phyloP scores from a whole-genome alignment of 306 rosid genomes.

The Glycine tomentella region DNA sequence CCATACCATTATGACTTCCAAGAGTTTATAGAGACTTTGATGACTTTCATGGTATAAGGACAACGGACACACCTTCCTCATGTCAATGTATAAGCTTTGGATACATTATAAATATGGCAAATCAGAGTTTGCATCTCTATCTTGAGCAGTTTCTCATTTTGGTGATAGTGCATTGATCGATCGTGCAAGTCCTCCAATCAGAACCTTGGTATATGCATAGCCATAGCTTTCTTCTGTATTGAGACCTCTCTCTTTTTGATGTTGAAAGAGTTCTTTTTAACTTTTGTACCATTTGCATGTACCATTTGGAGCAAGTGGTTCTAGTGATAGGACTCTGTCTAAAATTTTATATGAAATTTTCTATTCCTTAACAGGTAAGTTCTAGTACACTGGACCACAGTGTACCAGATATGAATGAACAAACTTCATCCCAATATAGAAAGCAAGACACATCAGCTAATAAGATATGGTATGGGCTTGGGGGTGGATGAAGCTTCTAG shows the following conservation, averaged over 20 bases:
- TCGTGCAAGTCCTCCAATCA: conserved; percentile 21
- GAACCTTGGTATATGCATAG: conserved; percentile 20
- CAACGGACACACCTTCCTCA: conserved; percentile 23
- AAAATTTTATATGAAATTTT: conserved; percentile 55
- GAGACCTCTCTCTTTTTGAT: conserved; percentile 25
- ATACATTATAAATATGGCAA: conserved; percentile 37
- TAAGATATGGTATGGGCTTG: conserved; percentile 36
- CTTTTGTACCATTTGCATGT: conserved; percentile 54
- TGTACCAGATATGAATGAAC: conserved; percentile 33
- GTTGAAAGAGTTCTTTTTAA: conserved; percentile 38
- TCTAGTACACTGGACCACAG: conserved; percentile 51
- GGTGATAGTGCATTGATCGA: conserved; percentile 43
- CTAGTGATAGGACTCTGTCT: conserved; percentile 40
- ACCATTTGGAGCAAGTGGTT: conserved; percentile 54
- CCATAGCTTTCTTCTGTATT: too few relatives aligned
- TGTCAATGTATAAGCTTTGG: conserved; percentile 29
- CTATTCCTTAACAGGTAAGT: conserved; percentile 54
- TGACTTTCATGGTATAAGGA: conserved; percentile 11
- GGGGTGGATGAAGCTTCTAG: conserved; percentile 50
- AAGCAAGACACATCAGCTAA: conserved; percentile 45
- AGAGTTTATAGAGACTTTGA: conserved; percentile 16
- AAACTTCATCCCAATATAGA: conserved; percentile 47
- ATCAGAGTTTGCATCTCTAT: conserved; percentile 36
- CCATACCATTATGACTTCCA: conserved; percentile 7
- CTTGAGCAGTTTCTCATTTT: conserved; percentile 47